These are phyloP conservation scores for Balansia obtecta DNA, from an alignment of 2,329 filamentous ascomycete genomes.

Conservation along the genomic window DNA sequence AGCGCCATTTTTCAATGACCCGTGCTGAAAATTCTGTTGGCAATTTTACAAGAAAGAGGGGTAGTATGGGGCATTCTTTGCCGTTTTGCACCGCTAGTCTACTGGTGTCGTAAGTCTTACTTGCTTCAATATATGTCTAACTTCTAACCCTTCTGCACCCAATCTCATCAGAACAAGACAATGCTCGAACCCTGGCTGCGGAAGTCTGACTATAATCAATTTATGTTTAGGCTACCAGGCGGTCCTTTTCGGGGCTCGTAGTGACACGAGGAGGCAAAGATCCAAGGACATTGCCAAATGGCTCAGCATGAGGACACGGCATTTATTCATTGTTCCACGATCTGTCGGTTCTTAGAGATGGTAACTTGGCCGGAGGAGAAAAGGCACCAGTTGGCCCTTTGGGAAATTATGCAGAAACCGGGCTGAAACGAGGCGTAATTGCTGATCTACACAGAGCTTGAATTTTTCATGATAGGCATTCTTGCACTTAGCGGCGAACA, in stretches of 20 bases:
- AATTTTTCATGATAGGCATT: too few species aligned
- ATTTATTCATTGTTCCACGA: not conserved
- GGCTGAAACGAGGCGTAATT: too few species aligned
- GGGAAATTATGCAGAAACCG: not conserved
- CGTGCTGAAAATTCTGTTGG: not conserved
- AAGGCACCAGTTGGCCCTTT: too few species aligned
- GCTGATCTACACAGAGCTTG: not conserved
- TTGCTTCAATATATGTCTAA: not conserved
- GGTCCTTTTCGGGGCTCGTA: not conserved
- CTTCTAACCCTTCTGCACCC: not conserved
- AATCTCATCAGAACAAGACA: conserved; percentile 7
- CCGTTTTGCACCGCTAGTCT: too few species aligned
- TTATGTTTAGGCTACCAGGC: not conserved
- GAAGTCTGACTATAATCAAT: not conserved
- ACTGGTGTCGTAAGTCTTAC: not conserved
- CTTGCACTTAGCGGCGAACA: too few species aligned
- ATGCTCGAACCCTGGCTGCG: not conserved
- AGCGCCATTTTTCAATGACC: too few species aligned
- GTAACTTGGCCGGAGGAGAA: too few species aligned
- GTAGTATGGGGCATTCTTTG: too few species aligned
- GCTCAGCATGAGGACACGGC: not conserved
- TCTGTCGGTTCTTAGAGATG: too few species aligned
- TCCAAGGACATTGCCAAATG: not conserved
- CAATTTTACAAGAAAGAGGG: not conserved
- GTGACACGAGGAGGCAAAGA: not conserved